A percentile compares a stretch with the other conserved stretches of the same genome.
Evolutionary conservation across 345 rosid genomes (phyloP).

Genomic region (Lumnitzera littorea): DNA sequence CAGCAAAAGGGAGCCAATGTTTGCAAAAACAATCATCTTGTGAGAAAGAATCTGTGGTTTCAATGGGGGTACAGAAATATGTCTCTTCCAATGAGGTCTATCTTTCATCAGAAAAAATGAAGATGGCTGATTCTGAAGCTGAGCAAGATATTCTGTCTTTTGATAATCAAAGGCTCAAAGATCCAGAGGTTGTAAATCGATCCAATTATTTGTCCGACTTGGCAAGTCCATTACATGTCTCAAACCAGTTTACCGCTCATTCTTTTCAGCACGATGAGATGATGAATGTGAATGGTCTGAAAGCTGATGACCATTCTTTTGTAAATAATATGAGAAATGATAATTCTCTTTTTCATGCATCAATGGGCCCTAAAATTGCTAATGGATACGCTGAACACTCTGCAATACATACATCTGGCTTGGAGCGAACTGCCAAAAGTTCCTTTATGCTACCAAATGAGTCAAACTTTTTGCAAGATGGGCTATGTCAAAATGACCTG

Average conservation of each 20-base stretch:
- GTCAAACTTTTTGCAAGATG: slow-evolving; percentile 22
- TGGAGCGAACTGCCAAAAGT: slow-evolving; percentile 25
- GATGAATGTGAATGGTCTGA: slow-evolving; percentile 14
- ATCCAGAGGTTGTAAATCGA: slow-evolving; percentile 46
- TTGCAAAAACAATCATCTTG: slow-evolving; percentile 24
- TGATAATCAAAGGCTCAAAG: slow-evolving; percentile 45
- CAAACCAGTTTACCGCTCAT: slow-evolving; percentile 38
- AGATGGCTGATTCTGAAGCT: slow-evolving; percentile 22
- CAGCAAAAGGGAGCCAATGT: slow-evolving; percentile 25
- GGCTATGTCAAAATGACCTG: slow-evolving; percentile 11
- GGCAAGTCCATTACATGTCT: slow-evolving; percentile 23
- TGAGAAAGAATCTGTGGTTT: slow-evolving; percentile 22
- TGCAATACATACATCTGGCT: slow-evolving; percentile 21
- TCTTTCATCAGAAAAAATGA: slow-evolving; percentile 18
- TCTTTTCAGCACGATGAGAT: slow-evolving; percentile 27
- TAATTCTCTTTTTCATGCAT: slow-evolving; percentile 16
- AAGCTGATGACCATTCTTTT: slow-evolving; percentile 25
- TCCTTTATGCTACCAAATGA: slow-evolving; percentile 29
- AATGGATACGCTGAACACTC: slow-evolving; percentile 42
- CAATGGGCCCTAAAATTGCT: slow-evolving; percentile 24
- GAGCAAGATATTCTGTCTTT: slow-evolving; percentile 62
- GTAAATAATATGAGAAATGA: slow-evolving; percentile 29
- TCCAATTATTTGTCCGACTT: slow-evolving; percentile 30
- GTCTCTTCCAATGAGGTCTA: slow-evolving; percentile 15
- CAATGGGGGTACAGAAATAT: slow-evolving; percentile 20